Percentiles rank a stretch among this genome's conserved stretches.
phyloP scores from a whole-genome alignment of 23 red algal genomes.

The Pyropia haitanensis region DNA sequence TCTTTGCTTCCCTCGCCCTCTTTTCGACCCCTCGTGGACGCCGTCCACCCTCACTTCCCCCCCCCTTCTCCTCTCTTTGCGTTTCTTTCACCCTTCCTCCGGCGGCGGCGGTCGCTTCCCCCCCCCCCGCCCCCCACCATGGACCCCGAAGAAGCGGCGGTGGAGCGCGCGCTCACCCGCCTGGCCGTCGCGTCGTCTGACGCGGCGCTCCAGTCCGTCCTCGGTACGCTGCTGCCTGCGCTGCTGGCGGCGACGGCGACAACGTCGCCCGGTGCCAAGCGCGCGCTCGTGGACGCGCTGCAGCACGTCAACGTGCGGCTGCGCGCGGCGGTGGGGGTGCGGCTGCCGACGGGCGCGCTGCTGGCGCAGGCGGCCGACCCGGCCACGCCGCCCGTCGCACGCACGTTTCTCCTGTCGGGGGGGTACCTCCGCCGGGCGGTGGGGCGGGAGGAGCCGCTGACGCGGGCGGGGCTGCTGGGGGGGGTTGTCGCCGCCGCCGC shows the following conservation, averaged over 20 bases:
- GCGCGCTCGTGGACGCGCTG: constrained; percentile 34
- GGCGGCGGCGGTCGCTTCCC: not conserved
- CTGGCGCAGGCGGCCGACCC: constrained; percentile 16
- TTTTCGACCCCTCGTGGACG: no score
- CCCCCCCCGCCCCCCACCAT: not conserved
- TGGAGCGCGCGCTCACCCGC: constrained; percentile 44
- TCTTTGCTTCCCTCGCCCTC: no score
- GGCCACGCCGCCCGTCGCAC: constrained; percentile 19
- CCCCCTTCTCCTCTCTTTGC: no score
- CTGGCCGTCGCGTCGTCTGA: constrained; percentile 35
- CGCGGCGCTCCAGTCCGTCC: constrained; percentile 32
- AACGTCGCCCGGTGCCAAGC: constrained; percentile 24
- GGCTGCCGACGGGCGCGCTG: constrained; percentile 16
- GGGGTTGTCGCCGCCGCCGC: constrained; percentile 12
- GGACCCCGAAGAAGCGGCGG: constrained; percentile 31
- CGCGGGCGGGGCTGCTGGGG: constrained; percentile 5
- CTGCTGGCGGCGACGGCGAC: constrained; percentile 40
- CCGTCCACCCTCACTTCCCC: no score
- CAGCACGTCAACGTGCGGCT: constrained; percentile 58
- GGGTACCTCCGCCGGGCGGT: constrained; percentile 47
- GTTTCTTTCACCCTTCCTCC: not conserved
- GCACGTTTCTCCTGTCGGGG: constrained; percentile 37
- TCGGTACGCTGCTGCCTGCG: constrained; percentile 33
- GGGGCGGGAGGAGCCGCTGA: not conserved
- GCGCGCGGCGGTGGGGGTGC: constrained; percentile 11